Evolutionary conservation across 179 eudicot genomes (phyloP).

Genomic region (Camellia oleifera): DNA sequence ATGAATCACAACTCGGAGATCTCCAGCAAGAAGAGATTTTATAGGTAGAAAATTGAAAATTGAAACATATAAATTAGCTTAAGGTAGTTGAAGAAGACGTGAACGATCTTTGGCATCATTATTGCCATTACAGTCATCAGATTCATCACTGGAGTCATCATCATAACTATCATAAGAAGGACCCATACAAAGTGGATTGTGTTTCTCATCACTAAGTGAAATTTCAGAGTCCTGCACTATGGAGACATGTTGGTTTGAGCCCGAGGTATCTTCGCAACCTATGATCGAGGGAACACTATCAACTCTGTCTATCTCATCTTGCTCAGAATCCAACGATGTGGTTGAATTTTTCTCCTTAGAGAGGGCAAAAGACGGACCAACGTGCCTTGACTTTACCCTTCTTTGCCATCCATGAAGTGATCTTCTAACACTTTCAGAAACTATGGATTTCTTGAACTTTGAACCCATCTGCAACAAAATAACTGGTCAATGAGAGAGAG

Average conservation of each 20-base stretch:
- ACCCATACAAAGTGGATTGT: background rate
- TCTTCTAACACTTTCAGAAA: slow-evolving; percentile 48
- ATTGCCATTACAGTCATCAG: background rate
- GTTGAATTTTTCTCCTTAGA: background rate
- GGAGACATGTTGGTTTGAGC: background rate
- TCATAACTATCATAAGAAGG: too few species aligned
- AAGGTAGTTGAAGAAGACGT: slow-evolving; percentile 2
- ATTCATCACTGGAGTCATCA: background rate
- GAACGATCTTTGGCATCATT: background rate
- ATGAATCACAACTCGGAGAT: too few species aligned
- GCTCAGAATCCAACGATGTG: slow-evolving; percentile 14
- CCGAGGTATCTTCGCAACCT: background rate
- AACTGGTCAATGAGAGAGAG: background rate
- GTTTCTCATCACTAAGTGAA: slow-evolving; percentile 1
- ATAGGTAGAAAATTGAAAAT: too few species aligned
- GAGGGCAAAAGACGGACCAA: background rate
- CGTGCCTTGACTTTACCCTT: slow-evolving; percentile 41
- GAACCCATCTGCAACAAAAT: slow-evolving; percentile 61
- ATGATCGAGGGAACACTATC: background rate
- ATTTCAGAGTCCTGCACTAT: background rate
- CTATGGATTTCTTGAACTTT: slow-evolving; percentile 49
- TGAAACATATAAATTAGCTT: background rate
- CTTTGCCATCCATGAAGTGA: slow-evolving; percentile 62
- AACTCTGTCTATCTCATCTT: slow-evolving; percentile 12
- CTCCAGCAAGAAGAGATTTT: too few species aligned